Evolutionary conservation across 2,329 filamentous ascomycete genomes (phyloP), one percentile per base, ranked within the genome.

Genomic region (Diaporthe sp.): DNA sequence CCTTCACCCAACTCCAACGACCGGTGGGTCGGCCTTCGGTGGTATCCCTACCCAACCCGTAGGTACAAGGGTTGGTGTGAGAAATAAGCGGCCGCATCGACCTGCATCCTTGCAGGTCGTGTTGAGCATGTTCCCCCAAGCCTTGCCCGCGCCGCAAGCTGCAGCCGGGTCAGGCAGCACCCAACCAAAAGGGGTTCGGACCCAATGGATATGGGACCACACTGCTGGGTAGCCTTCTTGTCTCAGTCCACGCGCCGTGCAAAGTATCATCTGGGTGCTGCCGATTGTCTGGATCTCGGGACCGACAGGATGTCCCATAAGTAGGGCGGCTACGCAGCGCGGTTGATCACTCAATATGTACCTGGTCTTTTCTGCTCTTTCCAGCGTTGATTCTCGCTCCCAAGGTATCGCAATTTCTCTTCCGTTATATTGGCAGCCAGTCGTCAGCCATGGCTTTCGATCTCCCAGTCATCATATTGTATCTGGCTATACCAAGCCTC

Each of bases 401-500:
- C 15, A 34, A 19, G 42, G 17, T 19, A 31, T 57, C 19, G 19
- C 31, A 22, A 19, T 46, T 65, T n/a, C n/a, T 46, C 34, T 51
- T 46, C 19, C 46, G 55, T 28, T 17, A 53, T 22, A 44, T 12
- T 15, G 37, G 34, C 15, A 44, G 28, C 17, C 34, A 65, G 49
- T 61, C 67, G 28, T 34, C 74, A 82, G 77, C 37, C 34, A 86
- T 87, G 85, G 85, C 87, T 44, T 59, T 77, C 28, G 76, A 75
- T 5, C 44, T 77, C 31, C 59, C 84, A 42, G 76, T 86, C 22
- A 62, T 87, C 42, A 78, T 87, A 49, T 81, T 88, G 28, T 87
- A 87, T 77, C 79, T 89, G 70, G 86, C 86, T 49, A 81, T 88
- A 44, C 86, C 87, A 9, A 84, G 86, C 74, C 81, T 88, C 34